Evolutionary conservation across 2,329 filamentous ascomycete species (phyloP), one percentile per base, ranked within the genome.

Genomic region (Aspergillus fructus): DNA sequence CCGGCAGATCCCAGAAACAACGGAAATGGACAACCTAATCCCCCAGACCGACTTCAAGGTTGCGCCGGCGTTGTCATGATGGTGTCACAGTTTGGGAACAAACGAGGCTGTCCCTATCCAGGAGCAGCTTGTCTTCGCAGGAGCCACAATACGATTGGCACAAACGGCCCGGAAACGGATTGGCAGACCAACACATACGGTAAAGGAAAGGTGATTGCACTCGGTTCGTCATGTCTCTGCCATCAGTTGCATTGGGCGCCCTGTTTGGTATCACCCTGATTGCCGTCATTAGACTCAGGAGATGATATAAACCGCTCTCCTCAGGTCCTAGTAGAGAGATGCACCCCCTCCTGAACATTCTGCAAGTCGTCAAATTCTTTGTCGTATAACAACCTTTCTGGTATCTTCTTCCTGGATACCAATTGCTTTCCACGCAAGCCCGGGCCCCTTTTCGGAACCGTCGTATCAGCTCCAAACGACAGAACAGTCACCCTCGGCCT

Each of bases 51-150:
- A 60, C 58, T 52, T 46, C 50, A 43, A 46, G 55, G 62, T 60
- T 62, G 62, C 58, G 60, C 58, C 54, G 54, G 59, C 59, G 55
- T 50, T 56, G 58, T 62, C 60, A 53, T 53, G n/a, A 57, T 43
- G 64, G 65, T 67, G 58, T 63, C 59, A 67, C 65, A 66, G 57
- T 61, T 49, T 45, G 33, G 52, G 49, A 62, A 59, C 56, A 59
- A 66, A 56, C 53, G 58, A 61, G 42, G 43, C 49, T 50, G 34
- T 60, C 49, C 43, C 55, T 59, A 51, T 43, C 40, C 56, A 56
- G 56, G 4, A 30, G 53, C 40, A 48, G 56, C 59, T 60, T 55
- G 63, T 49, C 56, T 59, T 52, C 30, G 47, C 43, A 49, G 30
- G 39, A 59, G 62, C 63, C 63, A 64, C 63, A 64, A 62, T 57